Evolutionary conservation across 202 grass and related monocot genomes (phyloP), one percentile per base, ranked within the genome.

Genomic region (Saccharum hybrid): DNA sequence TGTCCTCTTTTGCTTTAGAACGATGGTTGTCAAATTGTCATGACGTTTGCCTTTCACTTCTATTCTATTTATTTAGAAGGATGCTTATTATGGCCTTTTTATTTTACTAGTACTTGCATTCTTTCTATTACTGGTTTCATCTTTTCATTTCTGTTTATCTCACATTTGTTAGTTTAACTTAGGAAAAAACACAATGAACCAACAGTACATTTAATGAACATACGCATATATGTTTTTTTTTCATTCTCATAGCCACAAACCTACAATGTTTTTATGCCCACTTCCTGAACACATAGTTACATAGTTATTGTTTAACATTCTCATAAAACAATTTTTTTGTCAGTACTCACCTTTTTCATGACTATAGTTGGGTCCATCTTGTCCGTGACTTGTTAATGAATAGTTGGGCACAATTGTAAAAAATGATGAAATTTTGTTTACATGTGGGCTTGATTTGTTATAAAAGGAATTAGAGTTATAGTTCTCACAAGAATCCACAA

Each of bases 1-100:
- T 70, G 82, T 73, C 51, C 21, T 79, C 12, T 82, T 71, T 86
- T 78, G 63, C 31, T 68, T 41, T 34, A 23, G 10, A 72, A 77
- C 70, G 40, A 69, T 88, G 51, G 36, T 81, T 81, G 28, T 62
- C 39, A 62, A 68, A 16, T 33, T 81, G 23, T 45, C 36, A 56
- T 39, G 28, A 52, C 33, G 5, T 67, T 82, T 71, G 2, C 12
- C 33, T 54, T 80, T 68, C 22, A 46, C 69, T 10, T 71, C 16
- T 42, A 37, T 52, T 68, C 38, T 45, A 49, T 16, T 49, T 49
- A 14, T 49, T 46, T 46, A 48, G 45, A 49, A 83, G 40, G 72
- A 78, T 72, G 21, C 48, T 75, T 84, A 39, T 79, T 39, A 23
- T 74, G 70, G 38, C 51, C 43, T 75, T 37, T 34, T 39, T n/a